These are phyloP conservation scores for Neurospora cerealis DNA, from an alignment of 495 filamentous ascomycete genomes.

Conservation along the genomic window DNA sequence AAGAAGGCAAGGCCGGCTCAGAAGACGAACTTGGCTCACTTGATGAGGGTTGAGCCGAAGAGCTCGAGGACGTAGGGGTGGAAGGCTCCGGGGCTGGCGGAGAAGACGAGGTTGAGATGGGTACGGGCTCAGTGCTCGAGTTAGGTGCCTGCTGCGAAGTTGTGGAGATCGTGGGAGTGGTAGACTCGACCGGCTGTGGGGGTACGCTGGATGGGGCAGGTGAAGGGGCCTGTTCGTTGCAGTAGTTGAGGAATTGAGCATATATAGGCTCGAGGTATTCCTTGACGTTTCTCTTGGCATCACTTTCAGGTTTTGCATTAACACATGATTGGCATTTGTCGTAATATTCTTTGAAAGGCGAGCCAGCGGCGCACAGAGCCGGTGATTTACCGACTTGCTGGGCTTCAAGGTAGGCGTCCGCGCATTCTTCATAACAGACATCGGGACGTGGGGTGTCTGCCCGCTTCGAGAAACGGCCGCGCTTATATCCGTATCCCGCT, in stretches of 20 bases:
- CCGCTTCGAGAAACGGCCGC: too few species aligned
- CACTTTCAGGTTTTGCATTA: too few species aligned
- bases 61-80: neutral
- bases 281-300: neutral
- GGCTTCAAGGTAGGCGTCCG: conserved; percentile 37
- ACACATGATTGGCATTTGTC: neutral
- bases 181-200: conserved; percentile 11
- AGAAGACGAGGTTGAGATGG: conserved; percentile 16
- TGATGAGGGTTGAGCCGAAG: neutral
- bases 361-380: conserved; percentile 26
- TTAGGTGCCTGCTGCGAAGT: conserved; percentile 15
- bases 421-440: conserved; percentile 37
- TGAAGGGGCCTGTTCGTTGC: conserved; percentile 7
- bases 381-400: conserved; percentile 35
- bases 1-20: neutral
- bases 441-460: too few species aligned
- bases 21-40: conserved; percentile 1
- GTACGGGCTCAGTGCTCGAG: conserved; percentile 11
- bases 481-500: neutral
- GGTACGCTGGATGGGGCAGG: neutral
- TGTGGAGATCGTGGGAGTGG: conserved; percentile 11
- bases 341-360: neutral
- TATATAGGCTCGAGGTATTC: conserved; percentile 15
- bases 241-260: conserved; percentile 24
- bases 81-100: conserved; percentile 8